Evolutionary conservation across 2,329 filamentous ascomycete species (phyloP).

Genomic region (Ilyonectria sp.): DNA sequence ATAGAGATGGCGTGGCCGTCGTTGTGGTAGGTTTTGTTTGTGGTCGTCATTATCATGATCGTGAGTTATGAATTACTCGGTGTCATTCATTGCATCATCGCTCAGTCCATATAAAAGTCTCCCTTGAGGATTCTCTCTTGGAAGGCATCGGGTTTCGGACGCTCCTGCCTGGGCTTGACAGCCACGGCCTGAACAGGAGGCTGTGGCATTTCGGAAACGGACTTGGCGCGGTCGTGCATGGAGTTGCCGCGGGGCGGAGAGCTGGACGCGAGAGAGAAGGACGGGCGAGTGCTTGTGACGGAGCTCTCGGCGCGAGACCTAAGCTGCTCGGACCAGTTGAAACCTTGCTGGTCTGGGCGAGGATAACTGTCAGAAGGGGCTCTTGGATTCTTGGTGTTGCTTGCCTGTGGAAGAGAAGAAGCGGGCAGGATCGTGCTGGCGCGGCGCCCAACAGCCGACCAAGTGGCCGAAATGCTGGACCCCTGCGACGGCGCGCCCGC

Average conservation of each 20-base stretch:
- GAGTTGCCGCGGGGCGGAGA: constrained; percentile 54
- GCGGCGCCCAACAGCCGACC: constrained; percentile 55
- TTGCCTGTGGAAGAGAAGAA: constrained; percentile 66
- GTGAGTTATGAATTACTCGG: constrained; percentile 26
- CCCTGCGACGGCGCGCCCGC: constrained; percentile 45
- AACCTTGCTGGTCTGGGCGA: constrained; percentile 85
- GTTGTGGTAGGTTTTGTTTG: constrained; percentile 27
- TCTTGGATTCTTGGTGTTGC: constrained; percentile 70
- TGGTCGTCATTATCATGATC: constrained; percentile 42
- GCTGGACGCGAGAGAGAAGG: constrained; percentile 70
- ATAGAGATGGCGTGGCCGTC: constrained; percentile 31
- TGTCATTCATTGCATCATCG: not conserved
- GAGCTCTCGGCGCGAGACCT: constrained; percentile 91
- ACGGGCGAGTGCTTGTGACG: constrained; percentile 70
- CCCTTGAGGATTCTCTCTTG: constrained; percentile 98
- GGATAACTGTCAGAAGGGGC: constrained; percentile 75
- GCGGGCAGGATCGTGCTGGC: constrained; percentile 52
- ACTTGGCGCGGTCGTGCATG: constrained; percentile 78
- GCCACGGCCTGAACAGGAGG: constrained; percentile 67
- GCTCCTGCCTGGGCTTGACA: constrained; percentile 62
- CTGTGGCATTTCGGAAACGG: constrained; percentile 75
- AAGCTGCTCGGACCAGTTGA: constrained; percentile 98
- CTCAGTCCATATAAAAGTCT: constrained; percentile 97
- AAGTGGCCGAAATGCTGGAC: constrained; percentile 52
- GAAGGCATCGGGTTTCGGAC: constrained; percentile 89